Conservation (phyloP, 2,329 filamentous ascomycete genomes). For the Pseudodiploospora longispora region DNA sequence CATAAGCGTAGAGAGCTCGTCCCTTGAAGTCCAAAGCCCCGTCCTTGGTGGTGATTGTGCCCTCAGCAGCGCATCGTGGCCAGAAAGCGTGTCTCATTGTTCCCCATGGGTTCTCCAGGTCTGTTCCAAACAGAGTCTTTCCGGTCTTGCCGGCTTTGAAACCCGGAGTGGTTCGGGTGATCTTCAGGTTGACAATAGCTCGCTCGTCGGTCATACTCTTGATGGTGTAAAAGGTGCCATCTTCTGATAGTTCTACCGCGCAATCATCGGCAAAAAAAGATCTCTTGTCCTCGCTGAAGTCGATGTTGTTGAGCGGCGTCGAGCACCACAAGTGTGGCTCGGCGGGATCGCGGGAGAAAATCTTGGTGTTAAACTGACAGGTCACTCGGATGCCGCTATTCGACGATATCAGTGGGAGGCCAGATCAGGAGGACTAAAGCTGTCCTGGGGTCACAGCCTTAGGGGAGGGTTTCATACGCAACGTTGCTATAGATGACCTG, state of each 20-base stretch:
- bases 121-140: constrained; percentile 77
- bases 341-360: constrained; percentile 68
- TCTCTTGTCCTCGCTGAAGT: constrained; percentile 76
- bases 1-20: constrained; percentile 70
- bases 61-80: constrained; percentile 77
- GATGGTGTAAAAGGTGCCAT: constrained; percentile 75
- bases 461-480: constrained; percentile 50
- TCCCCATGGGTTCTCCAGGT: constrained; percentile 81
- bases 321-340: constrained; percentile 78
- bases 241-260: constrained; percentile 76
- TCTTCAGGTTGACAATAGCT: constrained; percentile 76
- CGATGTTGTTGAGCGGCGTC: constrained; percentile 67
- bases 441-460: neutral
- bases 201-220: constrained; percentile 80
- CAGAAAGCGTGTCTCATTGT: constrained; percentile 89
- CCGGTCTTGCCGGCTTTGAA: constrained; percentile 82
- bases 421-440: neutral
- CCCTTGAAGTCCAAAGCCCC: constrained; percentile 78
- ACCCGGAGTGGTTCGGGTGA: constrained; percentile 68
- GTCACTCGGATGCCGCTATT: constrained; percentile 80
- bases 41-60: constrained; percentile 74
- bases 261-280: constrained; percentile 82
- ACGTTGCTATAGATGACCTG: constrained; percentile 99
- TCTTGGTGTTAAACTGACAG: constrained; percentile 87
- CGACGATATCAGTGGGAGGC: constrained; percentile 13